Conservation (phyloP, 2,329 filamentous ascomycete species). For the Neonectria hederae region DNA sequence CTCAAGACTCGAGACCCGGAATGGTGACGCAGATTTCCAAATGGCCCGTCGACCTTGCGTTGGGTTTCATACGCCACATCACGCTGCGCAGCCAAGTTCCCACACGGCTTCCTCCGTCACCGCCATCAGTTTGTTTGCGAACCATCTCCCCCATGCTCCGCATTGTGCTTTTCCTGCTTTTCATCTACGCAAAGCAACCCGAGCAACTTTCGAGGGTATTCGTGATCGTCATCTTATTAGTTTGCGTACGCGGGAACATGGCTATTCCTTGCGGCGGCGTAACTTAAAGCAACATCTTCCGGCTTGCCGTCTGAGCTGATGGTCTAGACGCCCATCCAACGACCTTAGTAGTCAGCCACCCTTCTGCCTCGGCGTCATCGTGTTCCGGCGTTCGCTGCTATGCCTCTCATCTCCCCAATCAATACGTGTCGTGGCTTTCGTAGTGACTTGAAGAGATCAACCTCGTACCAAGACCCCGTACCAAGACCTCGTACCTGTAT, state of each 20-base stretch:
- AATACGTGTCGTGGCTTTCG: not conserved
- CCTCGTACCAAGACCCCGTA: not conserved
- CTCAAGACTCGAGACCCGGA: not conserved
- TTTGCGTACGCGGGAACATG: not conserved
- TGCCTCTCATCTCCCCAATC: not conserved
- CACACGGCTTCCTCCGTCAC: not conserved
- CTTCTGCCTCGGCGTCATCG: not conserved
- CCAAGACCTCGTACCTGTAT: not conserved
- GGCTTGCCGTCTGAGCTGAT: not conserved
- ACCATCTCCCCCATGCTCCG: not conserved
- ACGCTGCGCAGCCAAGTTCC: not conserved
- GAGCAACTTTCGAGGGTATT: not conserved
- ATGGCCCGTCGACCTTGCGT: not conserved
- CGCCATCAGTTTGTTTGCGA: not conserved
- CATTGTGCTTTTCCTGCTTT: not conserved
- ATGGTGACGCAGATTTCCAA: not conserved
- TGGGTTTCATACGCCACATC: not conserved
- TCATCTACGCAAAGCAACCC: not conserved
- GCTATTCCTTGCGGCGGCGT: not conserved
- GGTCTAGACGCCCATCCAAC: not conserved
- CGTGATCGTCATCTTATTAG: not conserved
- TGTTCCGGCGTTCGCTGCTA: not conserved
- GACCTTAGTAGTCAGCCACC: not conserved
- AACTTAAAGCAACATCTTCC: not conserved
- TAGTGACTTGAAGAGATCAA: not conserved